Evolutionary conservation across 2,329 filamentous ascomycete species (phyloP).

Genomic region (Curvularia sp.): DNA sequence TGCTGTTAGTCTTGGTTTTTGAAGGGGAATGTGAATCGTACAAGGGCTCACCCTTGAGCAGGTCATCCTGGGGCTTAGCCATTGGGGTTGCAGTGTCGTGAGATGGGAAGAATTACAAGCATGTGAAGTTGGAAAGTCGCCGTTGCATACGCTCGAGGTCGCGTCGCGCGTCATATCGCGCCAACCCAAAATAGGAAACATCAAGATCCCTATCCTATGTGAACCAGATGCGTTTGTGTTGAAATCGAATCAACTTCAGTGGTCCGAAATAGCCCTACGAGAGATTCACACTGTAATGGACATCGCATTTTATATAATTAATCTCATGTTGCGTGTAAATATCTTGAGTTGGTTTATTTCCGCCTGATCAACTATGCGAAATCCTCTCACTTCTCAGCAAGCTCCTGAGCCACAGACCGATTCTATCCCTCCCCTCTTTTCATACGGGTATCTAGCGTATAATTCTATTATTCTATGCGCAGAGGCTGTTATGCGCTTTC

Average conservation of each 20-base stretch:
- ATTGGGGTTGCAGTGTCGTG: slow-evolving; percentile 18
- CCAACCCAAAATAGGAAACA: slow-evolving; percentile 30
- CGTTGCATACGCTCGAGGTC: slow-evolving; percentile 22
- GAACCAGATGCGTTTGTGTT: background rate
- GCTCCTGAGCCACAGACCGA: background rate
- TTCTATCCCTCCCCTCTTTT: slow-evolving; percentile 1
- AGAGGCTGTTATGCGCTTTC: slow-evolving; percentile 8
- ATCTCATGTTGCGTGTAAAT: background rate
- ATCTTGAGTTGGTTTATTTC: background rate
- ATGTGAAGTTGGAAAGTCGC: slow-evolving; percentile 15
- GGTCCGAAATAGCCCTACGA: background rate
- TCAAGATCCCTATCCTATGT: slow-evolving; percentile 15
- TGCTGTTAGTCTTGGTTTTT: slow-evolving; percentile 20
- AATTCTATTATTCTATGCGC: slow-evolving; percentile 7
- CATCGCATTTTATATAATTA: background rate
- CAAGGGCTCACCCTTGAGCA: slow-evolving; percentile 43
- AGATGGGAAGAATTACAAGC: slow-evolving; percentile 1
- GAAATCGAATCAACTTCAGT: background rate
- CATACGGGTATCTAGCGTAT: background rate
- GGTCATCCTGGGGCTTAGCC: slow-evolving; percentile 26
- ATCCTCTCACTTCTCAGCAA: background rate
- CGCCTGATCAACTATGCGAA: background rate
- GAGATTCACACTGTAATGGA: too few relatives aligned
- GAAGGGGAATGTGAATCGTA: slow-evolving; percentile 19
- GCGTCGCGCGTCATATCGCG: slow-evolving; percentile 27